Base-by-base conservation (phyloP, 1,139 yeast genomes). In the Hansenula lynferdii region DNA sequence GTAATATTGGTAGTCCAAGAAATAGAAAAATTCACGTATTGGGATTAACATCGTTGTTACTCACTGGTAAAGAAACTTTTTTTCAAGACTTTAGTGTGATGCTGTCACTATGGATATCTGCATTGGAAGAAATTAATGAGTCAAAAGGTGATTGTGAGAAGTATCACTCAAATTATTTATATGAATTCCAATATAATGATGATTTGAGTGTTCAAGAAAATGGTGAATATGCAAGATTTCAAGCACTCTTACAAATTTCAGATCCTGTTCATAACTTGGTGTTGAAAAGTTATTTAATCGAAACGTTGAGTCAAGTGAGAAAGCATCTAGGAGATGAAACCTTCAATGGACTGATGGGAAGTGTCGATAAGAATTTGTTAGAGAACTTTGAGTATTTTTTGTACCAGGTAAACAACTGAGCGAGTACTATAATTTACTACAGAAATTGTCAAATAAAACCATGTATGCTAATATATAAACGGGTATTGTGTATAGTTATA, bases 71-170 rank as follows among this genome's bases (percentile, higher is more conserved):
- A 49, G 53, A 54, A 41, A 40, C 49, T 42, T 43, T 47, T 28
- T 48, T 62, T 34, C 48, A 56, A 21, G 59, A 62, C 46, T 47
- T 72, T 42, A 57, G 60, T 3, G 60, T 69, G 5, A 62, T 81
- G 16, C 58, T 80, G 7, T 69, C 78, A 19, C 61, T 77, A 25
- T 67, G 83, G 61, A 70, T 83, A 10, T 72, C 72, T 40, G 69
- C 84, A 44, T 57, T 85, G 38, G 96, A 87, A 51, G 96, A 87
- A 54, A 69, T 83, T 11, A 78, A 81, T 41, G 95, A 85, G 49
- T 60, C 67, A 8, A 61, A 53, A 14, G 90, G 90, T 0, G 76
- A 72, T 37, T 77, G 86, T 49, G 77, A 70, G 36, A 74, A 69
- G n/a, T 84, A 83, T 52, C 78, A 76, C 45, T 70, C 70, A 35